These are phyloP conservation scores for Beauveria rudraprayagi DNA, from an alignment of 2,329 filamentous ascomycete species.

Conservation along the genomic window DNA sequence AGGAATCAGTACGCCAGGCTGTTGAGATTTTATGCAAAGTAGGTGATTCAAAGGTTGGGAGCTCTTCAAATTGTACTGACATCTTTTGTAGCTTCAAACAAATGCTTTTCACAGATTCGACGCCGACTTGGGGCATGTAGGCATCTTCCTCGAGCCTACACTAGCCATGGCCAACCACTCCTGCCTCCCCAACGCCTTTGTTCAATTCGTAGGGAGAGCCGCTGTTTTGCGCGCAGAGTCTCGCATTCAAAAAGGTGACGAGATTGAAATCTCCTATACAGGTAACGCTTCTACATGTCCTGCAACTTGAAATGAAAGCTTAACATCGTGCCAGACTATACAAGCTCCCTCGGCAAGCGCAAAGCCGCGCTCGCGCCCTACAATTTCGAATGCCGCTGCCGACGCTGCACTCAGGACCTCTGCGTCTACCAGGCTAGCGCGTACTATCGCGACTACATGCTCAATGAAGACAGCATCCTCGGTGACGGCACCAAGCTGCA, in stretches of 20 bases:
- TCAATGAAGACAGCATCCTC: slow-evolving; percentile 32
- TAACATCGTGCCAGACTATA: slow-evolving; percentile 33
- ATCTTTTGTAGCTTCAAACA: slow-evolving; percentile 41
- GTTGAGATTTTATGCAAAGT: slow-evolving; percentile 48
- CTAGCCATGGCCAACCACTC: slow-evolving; percentile 57
- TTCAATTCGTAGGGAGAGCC: slow-evolving; percentile 45
- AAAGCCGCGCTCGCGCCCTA: slow-evolving; percentile 38
- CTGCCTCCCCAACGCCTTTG: slow-evolving; percentile 51
- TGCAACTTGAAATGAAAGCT: neutral
- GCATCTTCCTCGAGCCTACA: slow-evolving; percentile 47
- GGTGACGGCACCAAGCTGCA: slow-evolving; percentile 28
- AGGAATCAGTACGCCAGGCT: slow-evolving; percentile 31
- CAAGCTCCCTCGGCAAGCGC: slow-evolving; percentile 35
- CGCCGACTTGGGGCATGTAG: slow-evolving; percentile 41
- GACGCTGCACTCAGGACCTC: slow-evolving; percentile 41
- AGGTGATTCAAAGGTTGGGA: neutral
- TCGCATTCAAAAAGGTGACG: slow-evolving; percentile 42
- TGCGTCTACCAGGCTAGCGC: slow-evolving; percentile 46
- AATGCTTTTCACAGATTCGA: slow-evolving; percentile 54
- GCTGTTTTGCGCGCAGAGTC: slow-evolving; percentile 43
- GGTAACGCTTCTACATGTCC: slow-evolving; percentile 32
- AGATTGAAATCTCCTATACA: slow-evolving; percentile 55
- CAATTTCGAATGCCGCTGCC: slow-evolving; percentile 44
- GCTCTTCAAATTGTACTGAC: neutral
- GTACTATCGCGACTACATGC: slow-evolving; percentile 29